Conservation (phyloP, 805 yeast species). For the Kodamaea neixiangensis region DNA sequence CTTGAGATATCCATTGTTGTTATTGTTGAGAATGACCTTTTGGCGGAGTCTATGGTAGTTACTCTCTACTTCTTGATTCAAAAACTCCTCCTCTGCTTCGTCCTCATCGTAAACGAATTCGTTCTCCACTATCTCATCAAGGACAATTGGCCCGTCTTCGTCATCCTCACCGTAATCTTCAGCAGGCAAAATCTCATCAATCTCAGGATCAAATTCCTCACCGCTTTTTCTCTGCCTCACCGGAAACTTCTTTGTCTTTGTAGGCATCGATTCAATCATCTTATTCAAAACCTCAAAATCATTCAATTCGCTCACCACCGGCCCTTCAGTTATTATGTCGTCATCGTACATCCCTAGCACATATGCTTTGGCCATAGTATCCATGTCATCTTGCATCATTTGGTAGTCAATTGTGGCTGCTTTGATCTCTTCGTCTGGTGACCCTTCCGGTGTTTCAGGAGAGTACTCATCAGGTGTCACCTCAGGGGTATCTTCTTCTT, state of each 20-base stretch:
- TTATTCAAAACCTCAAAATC: constrained; percentile 57
- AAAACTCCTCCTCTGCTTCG: constrained; percentile 23
- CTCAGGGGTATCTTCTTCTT: neutral
- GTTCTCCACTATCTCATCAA: constrained; percentile 47
- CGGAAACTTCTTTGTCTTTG: constrained; percentile 8
- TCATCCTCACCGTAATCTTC: constrained; percentile 35
- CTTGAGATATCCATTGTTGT: constrained; percentile 42
- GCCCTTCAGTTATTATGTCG: constrained; percentile 56
- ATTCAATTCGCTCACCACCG: constrained; percentile 51
- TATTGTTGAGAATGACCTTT: constrained; percentile 46
- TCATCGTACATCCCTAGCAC: constrained; percentile 62
- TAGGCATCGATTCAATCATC: constrained; percentile 41
- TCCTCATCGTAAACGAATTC: constrained; percentile 18
- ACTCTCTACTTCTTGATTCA: constrained; percentile 50
- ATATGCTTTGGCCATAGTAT: constrained; percentile 63
- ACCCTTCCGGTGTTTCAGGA: neutral
- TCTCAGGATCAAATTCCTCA: constrained; percentile 9
- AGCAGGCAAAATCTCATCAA: constrained; percentile 25
- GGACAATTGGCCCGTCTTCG: constrained; percentile 39
- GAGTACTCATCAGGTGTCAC: neutral
- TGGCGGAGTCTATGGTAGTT: constrained; percentile 61
- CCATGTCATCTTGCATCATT: constrained; percentile 46
- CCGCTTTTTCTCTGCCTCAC: constrained; percentile 4
- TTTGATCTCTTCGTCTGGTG: constrained; percentile 12
- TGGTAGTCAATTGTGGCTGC: constrained; percentile 40